phyloP scores from a whole-genome alignment of 805 yeast species.

The Lipomyces kockii region DNA sequence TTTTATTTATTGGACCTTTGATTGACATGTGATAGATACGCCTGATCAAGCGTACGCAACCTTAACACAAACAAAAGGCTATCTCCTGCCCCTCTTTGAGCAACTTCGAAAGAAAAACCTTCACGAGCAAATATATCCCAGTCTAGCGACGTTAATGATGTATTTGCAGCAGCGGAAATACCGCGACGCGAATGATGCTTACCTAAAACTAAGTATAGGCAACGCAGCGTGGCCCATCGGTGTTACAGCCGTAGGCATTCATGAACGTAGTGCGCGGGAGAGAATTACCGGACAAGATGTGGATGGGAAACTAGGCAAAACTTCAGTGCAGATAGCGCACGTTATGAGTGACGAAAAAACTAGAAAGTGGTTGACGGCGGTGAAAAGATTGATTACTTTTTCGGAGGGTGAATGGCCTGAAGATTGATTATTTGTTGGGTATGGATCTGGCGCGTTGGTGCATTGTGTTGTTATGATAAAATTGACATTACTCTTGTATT shows the following conservation, averaged over 20 bases:
- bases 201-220: slow-evolving; percentile 78
- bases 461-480: too few relatives aligned
- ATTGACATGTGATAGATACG: slow-evolving; percentile 12
- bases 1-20: background rate
- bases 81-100: slow-evolving; percentile 59
- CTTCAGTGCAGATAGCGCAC: slow-evolving; percentile 54
- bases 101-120: slow-evolving; percentile 54
- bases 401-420: slow-evolving; percentile 47
- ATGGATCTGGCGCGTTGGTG: background rate
- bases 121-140: slow-evolving; percentile 51
- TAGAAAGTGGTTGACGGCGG: slow-evolving; percentile 71
- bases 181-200: slow-evolving; percentile 64
- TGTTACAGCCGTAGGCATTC: slow-evolving; percentile 77
- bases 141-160: slow-evolving; percentile 63
- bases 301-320: slow-evolving; percentile 25
- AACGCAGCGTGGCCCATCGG: slow-evolving; percentile 95
- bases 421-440: background rate
- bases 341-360: slow-evolving; percentile 80
- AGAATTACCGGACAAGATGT: slow-evolving; percentile 57
- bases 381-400: slow-evolving; percentile 74
- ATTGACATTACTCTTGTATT: too few relatives aligned
- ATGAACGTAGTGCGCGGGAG: slow-evolving; percentile 67
- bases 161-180: slow-evolving; percentile 62
- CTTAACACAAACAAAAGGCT: slow-evolving; percentile 54
- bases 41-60: slow-evolving; percentile 42